phyloP scores from a whole-genome alignment of 1,284 basidiomycete genomes.

The Cutaneotrichosporon spelunceum region DNA sequence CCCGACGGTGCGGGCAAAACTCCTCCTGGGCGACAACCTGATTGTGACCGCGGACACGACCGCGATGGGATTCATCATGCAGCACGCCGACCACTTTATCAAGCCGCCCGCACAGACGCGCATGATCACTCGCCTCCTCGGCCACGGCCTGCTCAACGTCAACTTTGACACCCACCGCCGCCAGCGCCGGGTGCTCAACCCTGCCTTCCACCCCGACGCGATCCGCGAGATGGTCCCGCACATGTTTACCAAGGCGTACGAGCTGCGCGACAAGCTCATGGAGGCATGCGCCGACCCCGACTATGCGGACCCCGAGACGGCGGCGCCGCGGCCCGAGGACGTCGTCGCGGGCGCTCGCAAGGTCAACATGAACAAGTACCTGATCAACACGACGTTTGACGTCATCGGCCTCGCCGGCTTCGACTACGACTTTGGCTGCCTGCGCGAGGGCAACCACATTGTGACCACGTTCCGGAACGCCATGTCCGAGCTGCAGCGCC shows the following conservation, averaged over 20 bases:
- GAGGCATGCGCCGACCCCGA: slow-evolving; percentile 60
- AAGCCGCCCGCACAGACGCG: slow-evolving; percentile 63
- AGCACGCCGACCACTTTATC: slow-evolving; percentile 61
- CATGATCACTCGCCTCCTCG: slow-evolving; percentile 53
- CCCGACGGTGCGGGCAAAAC: slow-evolving; percentile 22
- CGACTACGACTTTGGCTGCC: slow-evolving; percentile 56
- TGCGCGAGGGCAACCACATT: slow-evolving; percentile 32
- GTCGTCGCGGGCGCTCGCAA: slow-evolving; percentile 20
- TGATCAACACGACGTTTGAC: slow-evolving; percentile 60
- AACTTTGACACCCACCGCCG: slow-evolving; percentile 57
- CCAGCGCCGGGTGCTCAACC: slow-evolving; percentile 54
- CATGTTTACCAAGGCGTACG: slow-evolving; percentile 62
- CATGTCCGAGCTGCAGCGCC: slow-evolving; percentile 8
- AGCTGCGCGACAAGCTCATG: slow-evolving; percentile 56
- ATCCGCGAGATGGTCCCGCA: slow-evolving; percentile 52
- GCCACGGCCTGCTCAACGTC: slow-evolving; percentile 43
- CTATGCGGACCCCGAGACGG: slow-evolving; percentile 7
- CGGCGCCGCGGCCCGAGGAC: slow-evolving; percentile 18
- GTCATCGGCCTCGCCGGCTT: slow-evolving; percentile 67
- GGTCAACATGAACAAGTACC: slow-evolving; percentile 19
- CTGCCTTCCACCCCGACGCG: slow-evolving; percentile 44
- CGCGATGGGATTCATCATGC: slow-evolving; percentile 62
- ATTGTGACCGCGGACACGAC: slow-evolving; percentile 60
- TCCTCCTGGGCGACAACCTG: slow-evolving; percentile 2
- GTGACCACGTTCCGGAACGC: slow-evolving; percentile 50